A percentile compares a stretch with the other conserved stretches of the same genome.
phyloP scores from a whole-genome alignment of 2,329 filamentous ascomycete species.

The Alternaria gaisen region DNA sequence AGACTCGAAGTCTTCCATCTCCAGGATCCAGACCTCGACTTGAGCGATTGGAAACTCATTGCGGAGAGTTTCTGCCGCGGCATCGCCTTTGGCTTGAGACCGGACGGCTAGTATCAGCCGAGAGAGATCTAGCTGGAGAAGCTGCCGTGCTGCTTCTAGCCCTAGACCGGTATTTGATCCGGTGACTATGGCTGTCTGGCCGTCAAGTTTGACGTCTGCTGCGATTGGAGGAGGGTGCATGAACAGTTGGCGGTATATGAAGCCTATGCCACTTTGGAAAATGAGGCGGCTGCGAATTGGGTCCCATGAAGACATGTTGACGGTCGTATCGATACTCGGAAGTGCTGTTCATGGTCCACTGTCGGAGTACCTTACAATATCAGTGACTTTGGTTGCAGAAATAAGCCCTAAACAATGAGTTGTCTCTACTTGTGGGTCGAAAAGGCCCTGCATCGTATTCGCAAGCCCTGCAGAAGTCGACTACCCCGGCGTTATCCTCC shows the following conservation, averaged over 20 bases:
- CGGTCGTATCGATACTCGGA: background rate
- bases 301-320: slow-evolving; percentile 13
- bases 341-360: background rate
- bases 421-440: background rate
- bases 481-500: background rate
- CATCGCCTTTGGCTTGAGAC: slow-evolving; percentile 36
- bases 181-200: slow-evolving; percentile 54
- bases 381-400: background rate
- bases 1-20: slow-evolving; percentile 35
- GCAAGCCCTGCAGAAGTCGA: background rate
- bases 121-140: slow-evolving; percentile 26
- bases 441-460: background rate
- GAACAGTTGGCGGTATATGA: slow-evolving; percentile 13
- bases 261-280: slow-evolving; percentile 13
- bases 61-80: slow-evolving; percentile 26
- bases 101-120: slow-evolving; percentile 46
- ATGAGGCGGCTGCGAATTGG: slow-evolving; percentile 10
- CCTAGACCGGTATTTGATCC: slow-evolving; percentile 46
- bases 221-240: slow-evolving; percentile 10
- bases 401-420: background rate
- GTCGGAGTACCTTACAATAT: background rate
- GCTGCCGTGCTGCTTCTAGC: slow-evolving; percentile 32
- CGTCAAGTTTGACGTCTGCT: slow-evolving; percentile 15
- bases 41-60: slow-evolving; percentile 19
- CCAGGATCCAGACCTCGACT: slow-evolving; percentile 41